Conservation (phyloP, 1,284 basidiomycete genomes). For the Rhodotorula sp. region DNA sequence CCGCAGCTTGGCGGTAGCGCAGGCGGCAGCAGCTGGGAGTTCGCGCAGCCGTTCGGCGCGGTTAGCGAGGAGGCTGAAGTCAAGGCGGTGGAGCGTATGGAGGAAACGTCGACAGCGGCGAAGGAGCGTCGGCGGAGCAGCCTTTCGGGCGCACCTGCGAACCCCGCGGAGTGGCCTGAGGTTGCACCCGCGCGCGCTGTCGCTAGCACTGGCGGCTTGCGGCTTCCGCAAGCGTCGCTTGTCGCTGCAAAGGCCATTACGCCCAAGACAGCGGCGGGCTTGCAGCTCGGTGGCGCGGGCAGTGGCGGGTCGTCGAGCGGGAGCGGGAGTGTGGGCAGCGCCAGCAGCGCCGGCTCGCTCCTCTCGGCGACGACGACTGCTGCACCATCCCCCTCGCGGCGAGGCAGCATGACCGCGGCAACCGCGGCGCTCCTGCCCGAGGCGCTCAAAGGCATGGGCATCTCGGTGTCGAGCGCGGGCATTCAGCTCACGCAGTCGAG, state of each 20-base stretch:
- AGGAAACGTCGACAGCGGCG: not conserved
- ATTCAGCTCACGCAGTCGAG: slow-evolving; percentile 27
- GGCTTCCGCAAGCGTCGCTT: not conserved
- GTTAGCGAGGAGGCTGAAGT: not conserved
- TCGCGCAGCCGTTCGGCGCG: slow-evolving; percentile 1
- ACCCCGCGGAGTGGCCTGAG: not conserved
- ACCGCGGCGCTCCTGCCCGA: not conserved
- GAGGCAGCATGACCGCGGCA: not conserved
- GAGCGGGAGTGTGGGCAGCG: not conserved
- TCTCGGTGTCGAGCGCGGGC: slow-evolving; percentile 31
- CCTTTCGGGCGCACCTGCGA: not conserved
- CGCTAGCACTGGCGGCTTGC: not conserved
- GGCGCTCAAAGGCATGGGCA: slow-evolving; percentile 19
- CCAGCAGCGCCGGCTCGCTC: not conserved
- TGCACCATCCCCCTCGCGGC: not conserved
- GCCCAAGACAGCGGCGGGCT: not conserved
- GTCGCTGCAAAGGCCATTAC: slow-evolving; percentile 1
- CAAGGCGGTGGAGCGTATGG: not conserved
- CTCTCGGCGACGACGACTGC: slow-evolving; percentile 1
- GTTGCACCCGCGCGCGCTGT: not conserved
- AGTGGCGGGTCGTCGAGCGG: not conserved
- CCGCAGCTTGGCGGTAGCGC: not conserved
- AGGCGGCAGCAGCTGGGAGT: slow-evolving; percentile 2
- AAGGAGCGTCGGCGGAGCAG: not conserved
- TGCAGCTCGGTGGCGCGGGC: not conserved